These are phyloP conservation scores for Fusarium odoratissimum DNA, from an alignment of 2,329 filamentous ascomycete genomes.

Conservation along the genomic window DNA sequence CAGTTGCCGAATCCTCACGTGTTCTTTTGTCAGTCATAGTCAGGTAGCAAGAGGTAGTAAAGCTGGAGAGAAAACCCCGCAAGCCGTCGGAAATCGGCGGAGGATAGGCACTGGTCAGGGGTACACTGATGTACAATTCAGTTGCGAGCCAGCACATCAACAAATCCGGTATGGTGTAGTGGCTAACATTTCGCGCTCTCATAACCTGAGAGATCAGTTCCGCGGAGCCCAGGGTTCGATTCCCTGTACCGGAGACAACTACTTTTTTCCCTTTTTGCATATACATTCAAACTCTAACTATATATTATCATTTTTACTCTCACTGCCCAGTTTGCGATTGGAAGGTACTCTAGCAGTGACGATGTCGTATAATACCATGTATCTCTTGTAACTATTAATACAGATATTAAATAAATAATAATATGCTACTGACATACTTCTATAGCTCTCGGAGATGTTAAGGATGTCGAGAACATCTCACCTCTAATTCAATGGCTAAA, in stretches of 20 bases:
- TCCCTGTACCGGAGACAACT: conserved; percentile 42
- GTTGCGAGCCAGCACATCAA: fast-evolving
- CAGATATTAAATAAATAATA: too few relatives aligned
- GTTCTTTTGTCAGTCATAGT: conserved; percentile 14
- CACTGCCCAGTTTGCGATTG: too few relatives aligned
- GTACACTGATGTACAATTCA: fast-evolving
- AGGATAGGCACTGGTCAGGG: fast-evolving
- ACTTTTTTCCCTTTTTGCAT: neutral
- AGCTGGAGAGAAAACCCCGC: conserved; percentile 7
- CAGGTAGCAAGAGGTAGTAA: neutral
- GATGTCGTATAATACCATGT: too few relatives aligned
- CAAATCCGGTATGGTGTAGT: conserved; percentile 49
- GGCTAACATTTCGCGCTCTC: conserved; percentile 51
- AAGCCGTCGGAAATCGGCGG: conserved; percentile 15
- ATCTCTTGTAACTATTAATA: too few relatives aligned
- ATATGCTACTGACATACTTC: too few relatives aligned
- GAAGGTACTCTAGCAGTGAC: too few relatives aligned
- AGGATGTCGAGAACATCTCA: too few relatives aligned
- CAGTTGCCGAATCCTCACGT: neutral
- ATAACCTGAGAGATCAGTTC: conserved; percentile 42
- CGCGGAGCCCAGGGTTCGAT: conserved; percentile 46
- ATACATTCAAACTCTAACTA: too few relatives aligned
- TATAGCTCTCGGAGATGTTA: too few relatives aligned
- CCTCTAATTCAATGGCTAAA: neutral
- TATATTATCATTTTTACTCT: neutral